Evolutionary conservation across 2,329 filamentous ascomycete species (phyloP).

Genomic region (Xylaria sp.): DNA sequence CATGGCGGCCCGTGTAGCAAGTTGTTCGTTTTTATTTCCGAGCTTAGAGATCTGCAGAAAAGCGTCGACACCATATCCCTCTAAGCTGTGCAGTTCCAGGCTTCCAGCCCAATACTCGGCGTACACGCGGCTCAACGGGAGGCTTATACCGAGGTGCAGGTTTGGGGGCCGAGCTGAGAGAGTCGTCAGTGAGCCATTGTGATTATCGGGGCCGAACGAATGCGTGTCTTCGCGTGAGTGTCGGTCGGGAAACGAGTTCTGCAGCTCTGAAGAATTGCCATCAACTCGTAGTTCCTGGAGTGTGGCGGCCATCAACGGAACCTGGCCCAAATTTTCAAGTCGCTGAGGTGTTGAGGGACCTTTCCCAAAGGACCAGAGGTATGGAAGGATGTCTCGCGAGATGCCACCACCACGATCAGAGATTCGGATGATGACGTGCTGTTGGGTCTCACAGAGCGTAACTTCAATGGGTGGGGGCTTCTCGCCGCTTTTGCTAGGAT

Average conservation of each 20-base stretch:
- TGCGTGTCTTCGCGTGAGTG: neutral
- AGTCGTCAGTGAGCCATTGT: slow-evolving; percentile 77
- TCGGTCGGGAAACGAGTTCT: slow-evolving; percentile 36
- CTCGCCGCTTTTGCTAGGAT: slow-evolving; percentile 44
- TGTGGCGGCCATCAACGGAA: slow-evolving; percentile 92
- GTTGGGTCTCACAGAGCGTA: slow-evolving; percentile 90
- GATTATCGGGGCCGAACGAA: slow-evolving; percentile 16
- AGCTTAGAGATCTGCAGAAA: slow-evolving; percentile 96
- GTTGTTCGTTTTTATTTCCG: slow-evolving; percentile 97
- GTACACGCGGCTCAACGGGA: slow-evolving; percentile 94
- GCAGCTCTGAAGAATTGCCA: slow-evolving; percentile 44
- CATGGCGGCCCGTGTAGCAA: slow-evolving; percentile 81
- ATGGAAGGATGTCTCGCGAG: slow-evolving; percentile 82
- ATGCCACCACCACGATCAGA: slow-evolving; percentile 96
- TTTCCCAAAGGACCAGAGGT: slow-evolving; percentile 97
- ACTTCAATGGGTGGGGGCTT: slow-evolving; percentile 87
- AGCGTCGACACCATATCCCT: slow-evolving; percentile 95
- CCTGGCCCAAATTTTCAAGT: slow-evolving; percentile 84
- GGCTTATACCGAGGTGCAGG: slow-evolving; percentile 87
- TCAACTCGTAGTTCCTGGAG: slow-evolving; percentile 82
- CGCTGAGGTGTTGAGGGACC: slow-evolving; percentile 81
- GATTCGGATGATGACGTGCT: slow-evolving; percentile 95
- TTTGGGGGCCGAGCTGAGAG: slow-evolving; percentile 87
- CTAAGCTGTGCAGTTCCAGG: slow-evolving; percentile 88
- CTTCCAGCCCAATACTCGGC: slow-evolving; percentile 98